Base-by-base conservation (phyloP, 2,329 filamentous ascomycete species). In the Tolypocladium cylindrosporum region DNA sequence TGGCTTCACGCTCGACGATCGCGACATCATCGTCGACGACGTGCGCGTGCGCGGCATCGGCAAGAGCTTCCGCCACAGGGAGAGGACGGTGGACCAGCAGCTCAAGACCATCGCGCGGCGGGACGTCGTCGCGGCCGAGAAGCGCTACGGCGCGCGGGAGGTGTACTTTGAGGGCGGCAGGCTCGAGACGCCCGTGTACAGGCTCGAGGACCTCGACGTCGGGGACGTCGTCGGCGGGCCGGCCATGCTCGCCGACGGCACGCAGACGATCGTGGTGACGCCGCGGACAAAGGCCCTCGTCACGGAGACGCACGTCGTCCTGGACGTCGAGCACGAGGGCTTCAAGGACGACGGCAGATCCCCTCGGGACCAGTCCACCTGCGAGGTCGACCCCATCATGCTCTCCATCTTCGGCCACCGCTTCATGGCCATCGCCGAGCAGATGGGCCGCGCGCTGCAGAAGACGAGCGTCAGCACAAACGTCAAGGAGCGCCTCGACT, bases 371-470 rank as follows among this genome's bases (percentile, higher is more conserved):
- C 27, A 34, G 45, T 50, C 61, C 13, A 42, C 59, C 53, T 55
- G 55, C 59, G 64, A 65, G 21, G 62, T 64, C 21, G 64, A 62
- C 58, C 88, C 87, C 11, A 88, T 92, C 63, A 80, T 89, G 70
- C 77, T 93, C 1, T 87, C 83, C 63, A 87, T 92, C 59, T 92
- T 93, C 65, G 87, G 85, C 0, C 88, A 92, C 69, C 79, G 89
- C 4, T 93, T 93, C 73, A 92, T 92, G 89, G 85, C 86, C 3
- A 90, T 92, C 61, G 89, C 89, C 0, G 89, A 92, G 70, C 89
- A 92, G 66, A 92, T 92, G 88, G 89, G 89, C 0, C 79, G 86
- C 55, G 86, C 87, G 3, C 72, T 93, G 21, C 88, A 91, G 66
- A 91, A 91, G 73, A 91, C 88, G 0, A 86, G 84, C 62, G 86